A percentile compares a stretch with the other conserved stretches of the same genome.
phyloP scores from a whole-genome alignment of 768 basidiomycete genomes.

The Rhizopogon vulgaris region DNA sequence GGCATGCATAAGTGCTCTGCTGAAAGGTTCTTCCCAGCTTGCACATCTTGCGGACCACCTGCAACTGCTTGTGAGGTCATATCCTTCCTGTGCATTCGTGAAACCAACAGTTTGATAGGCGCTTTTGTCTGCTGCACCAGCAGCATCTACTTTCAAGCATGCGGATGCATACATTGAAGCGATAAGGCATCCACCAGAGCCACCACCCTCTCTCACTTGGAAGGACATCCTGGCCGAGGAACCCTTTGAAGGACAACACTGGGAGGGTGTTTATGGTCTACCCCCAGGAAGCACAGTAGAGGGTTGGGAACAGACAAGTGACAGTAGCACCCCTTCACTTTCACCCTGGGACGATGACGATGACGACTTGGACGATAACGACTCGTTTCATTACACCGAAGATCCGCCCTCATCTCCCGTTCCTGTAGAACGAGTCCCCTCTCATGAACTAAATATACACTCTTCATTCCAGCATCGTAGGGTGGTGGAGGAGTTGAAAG shows the following conservation, averaged over 20 bases:
- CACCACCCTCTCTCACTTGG: slow-evolving; percentile 56
- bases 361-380: slow-evolving; percentile 24
- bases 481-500: slow-evolving; percentile 55
- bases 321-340: slow-evolving; percentile 60
- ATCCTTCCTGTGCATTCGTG: neutral
- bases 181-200: slow-evolving; percentile 37
- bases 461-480: slow-evolving; percentile 37
- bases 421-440: slow-evolving; percentile 3
- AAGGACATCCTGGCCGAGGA: slow-evolving; percentile 74
- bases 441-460: slow-evolving; percentile 16
- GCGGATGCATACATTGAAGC: slow-evolving; percentile 50
- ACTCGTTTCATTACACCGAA: slow-evolving; percentile 4
- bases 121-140: slow-evolving; percentile 49
- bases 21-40: slow-evolving; percentile 29
- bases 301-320: slow-evolving; percentile 39
- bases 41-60: slow-evolving; percentile 66
- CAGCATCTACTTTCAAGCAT: slow-evolving; percentile 38
- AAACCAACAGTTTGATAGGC: slow-evolving; percentile 34
- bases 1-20: neutral
- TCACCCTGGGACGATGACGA: slow-evolving; percentile 60
- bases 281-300: slow-evolving; percentile 42
- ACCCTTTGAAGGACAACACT: slow-evolving; percentile 81
- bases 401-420: neutral
- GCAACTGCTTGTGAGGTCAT: slow-evolving; percentile 55
- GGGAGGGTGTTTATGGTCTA: slow-evolving; percentile 65